Base-by-base conservation (phyloP, 2,329 filamentous ascomycete species). In the Neonectria punicea region DNA sequence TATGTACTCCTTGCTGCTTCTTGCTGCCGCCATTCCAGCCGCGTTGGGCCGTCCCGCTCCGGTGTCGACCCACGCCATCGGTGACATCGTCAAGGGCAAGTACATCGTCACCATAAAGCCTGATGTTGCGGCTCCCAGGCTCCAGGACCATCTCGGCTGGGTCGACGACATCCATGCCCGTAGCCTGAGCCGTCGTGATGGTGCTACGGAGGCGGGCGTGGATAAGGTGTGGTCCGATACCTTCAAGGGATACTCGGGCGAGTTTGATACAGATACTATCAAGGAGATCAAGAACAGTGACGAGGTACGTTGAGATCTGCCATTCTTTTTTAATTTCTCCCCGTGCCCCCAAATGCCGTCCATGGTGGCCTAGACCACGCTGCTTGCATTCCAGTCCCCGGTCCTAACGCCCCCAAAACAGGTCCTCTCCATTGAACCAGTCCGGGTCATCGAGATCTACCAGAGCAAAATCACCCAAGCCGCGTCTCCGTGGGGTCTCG, bases 41-140 rank as follows among this genome's bases (percentile, higher is more conserved):
- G 68, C 58, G 18, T 64, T 63, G n/a, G 34, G n/a, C n/a, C 49
- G 49, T 10, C 49, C 61, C 13, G 34, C 60, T 50, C 32, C 55
- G 36, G 34, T 65, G 32, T 43, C 56, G 16, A 36, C 25, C 39
- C 50, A 30, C 13, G 16, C 51, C 28, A 61, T 63, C 32, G 47
- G 53, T 3, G 70, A 71, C 57, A 66, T 79, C 41, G 66, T 81
- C 44, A 70, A 79, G 53, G 77, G 76, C 67, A 82, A 79, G 68
- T 84, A 83, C 72, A 84, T 85, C 61, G 73, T 85, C 72, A 84
- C 82, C 36, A 68, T 85, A 20, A 82, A 83, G 71, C 73, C 78
- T 9, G 75, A 76, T 34, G 69, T 79, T 46, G 67, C 68, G 14
- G 64, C 73, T 16, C 66, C 72, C 1, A 70, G 76, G n/a, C 66